Base-by-base conservation (phyloP, 208 protist genomes). In the Acanthamoeba royreba region DNA sequence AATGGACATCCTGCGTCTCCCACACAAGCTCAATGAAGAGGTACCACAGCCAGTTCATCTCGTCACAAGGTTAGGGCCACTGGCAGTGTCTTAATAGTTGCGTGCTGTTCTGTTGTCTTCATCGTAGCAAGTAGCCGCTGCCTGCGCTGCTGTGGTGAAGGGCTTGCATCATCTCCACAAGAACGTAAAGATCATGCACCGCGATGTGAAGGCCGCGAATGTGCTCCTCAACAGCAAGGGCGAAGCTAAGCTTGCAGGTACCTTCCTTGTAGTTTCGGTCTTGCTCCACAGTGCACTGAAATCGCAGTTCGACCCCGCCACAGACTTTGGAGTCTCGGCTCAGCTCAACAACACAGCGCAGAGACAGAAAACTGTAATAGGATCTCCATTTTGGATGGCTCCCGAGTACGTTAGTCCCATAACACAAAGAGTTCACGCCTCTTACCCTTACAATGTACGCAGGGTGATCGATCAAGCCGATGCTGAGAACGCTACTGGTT, bases 371-470 rank as follows among this genome's bases (percentile, higher is more conserved):
- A 96, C 94, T 2, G 93, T 95, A 53, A 96, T 95, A 46, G 95
- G 95, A 53, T 95, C 94, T 4, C 95, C 95, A 9, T 95, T 94
- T 79, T 96, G 95, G 95, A 94, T 94, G 79, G 94, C 93, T 15
- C 94, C 94, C 40, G 94, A 95, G 77, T 69, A 25, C 72, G 83
- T 90, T 25, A 0, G 25, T 8, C 28, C 13, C 53, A 33, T 35
- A 43, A 11, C 28, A 35, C 28, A 58, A 69, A 53, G 25, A 43
- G 17, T 79, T 28, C 9, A 25, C 15, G 9, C 74, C 28, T 40
- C 74, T 85, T 85, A 35, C 17, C 8, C 66, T 9, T 25, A 13
- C 33, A 13, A 38, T 25, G 15, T 9, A 8, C 22, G 33, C 33
- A 86, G 77, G 43, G 77, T 86, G 25, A 86, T 86, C 77, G 77